Base-by-base conservation (phyloP, 768 basidiomycete species). In the Clavulina sp. region DNA sequence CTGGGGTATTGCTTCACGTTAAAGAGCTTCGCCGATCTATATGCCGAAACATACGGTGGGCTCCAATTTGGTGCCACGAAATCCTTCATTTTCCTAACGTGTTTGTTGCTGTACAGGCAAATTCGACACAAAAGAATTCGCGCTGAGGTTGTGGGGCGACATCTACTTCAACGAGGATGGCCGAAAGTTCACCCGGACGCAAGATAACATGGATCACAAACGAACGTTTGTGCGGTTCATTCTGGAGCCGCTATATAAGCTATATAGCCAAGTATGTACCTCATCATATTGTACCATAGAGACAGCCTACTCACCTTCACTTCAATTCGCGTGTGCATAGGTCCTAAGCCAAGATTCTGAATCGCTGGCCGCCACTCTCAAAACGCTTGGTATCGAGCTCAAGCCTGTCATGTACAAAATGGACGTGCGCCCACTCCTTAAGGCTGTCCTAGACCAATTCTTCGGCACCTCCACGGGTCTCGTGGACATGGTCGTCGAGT, bases 1-100 rank as follows among this genome's bases (percentile, higher is more conserved):
- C 93, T 96, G 88, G 81, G 78, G 44, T 99, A 92, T 87, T 93
- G 87, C 63, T 97, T 97, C 65, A 96, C 95, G 2, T 69, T 97
- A 40, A 73, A 74, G 32, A 92, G 92, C 4, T 99, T 97, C 62
- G 89, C 95, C 4, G 77, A 86, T 65, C 84, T 97, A 82, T 99
- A 99, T 65, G 81, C 87, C 4, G 83, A 95, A 60, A 84, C 87
- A 1, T 96, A 81, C 61, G 87, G 91, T 83, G 64, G 49, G 69
- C 60, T 41, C 7, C 23, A 7, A 24, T 54, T 26, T 13, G n/a
- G 30, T 29, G 30, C 26, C 7, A 36, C 34, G 6, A 29, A 19
- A 52, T 16, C 24, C 19, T 24, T 53, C 3, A 16, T 13, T 36
- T 23, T 49, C n/a, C 44, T 26, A 26, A 18, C 36, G 49, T 29